Base-by-base conservation (phyloP, 192 early-diverging fungal genomes). In the Umbelopsis ramanniana region DNA sequence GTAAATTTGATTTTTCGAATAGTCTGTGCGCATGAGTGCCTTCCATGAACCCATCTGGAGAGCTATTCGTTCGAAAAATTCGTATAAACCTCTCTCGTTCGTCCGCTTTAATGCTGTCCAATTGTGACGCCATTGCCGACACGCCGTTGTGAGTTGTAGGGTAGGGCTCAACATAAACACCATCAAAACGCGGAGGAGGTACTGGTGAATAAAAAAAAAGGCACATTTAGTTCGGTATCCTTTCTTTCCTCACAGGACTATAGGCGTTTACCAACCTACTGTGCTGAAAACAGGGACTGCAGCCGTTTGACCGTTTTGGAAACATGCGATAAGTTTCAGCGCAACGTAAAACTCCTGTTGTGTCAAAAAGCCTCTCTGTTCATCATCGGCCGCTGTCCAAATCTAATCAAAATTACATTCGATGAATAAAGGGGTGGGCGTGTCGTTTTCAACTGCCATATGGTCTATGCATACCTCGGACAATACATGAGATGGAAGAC, bases 301-400 rank as follows among this genome's bases (percentile, higher is more conserved):
- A 3, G 69, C 71, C 15, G 71, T n/a, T 24, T 90, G 85, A 24
- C 91, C 92, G 52, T 84, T 85, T 77, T 98, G 97, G 22, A 88
- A 92, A 50, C 94, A 83, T 10, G 95, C 92, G 76, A 98, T 96
- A 69, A 96, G 81, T 76, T 97, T 98, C 71, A 97, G 74, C 8
- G 93, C 93, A 22, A 90, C 87, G 68, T 79, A 84, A 80, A 98
- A 97, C 46, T 86, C 91, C n/a, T 83, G 76, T 45, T 86, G 81
- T n/a, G 87, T 91, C 71, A 97, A 78, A 46, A 89, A 87, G 10
- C 96, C 97, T 74, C 92, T 90, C 74, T 88, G 84, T 23, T 94
- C 93, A 10, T 82, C 71, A 78, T 96, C 95, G 5, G 90, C 88
- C 15, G 89, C 78, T 66, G 92, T 82, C 97, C 97, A 98, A 37